Conservation (phyloP, 805 yeast genomes). For the Danielia reshetovae region DNA sequence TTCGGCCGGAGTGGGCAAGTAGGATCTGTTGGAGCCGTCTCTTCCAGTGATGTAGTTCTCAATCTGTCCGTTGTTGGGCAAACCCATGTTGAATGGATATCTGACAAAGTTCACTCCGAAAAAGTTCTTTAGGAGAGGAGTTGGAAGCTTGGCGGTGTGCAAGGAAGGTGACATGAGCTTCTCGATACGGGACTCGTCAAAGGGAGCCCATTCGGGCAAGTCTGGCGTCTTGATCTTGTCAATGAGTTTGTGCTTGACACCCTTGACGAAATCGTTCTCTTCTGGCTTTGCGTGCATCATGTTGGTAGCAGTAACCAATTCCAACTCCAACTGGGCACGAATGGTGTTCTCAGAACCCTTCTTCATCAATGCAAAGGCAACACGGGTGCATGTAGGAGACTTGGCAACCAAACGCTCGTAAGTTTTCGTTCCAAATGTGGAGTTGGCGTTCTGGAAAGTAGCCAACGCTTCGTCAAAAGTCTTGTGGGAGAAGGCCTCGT, state of each 20-base stretch:
- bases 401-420: constrained; percentile 55
- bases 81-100: constrained; percentile 68
- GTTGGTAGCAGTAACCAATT: constrained; percentile 72
- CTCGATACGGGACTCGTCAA: constrained; percentile 23
- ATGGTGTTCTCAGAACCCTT: constrained; percentile 56
- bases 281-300: constrained; percentile 53
- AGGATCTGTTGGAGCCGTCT: constrained; percentile 60
- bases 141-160: constrained; percentile 12
- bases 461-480: constrained; percentile 54
- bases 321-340: constrained; percentile 64
- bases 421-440: constrained; percentile 63
- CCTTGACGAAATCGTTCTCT: constrained; percentile 59
- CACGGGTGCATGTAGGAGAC: constrained; percentile 75
- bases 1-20: constrained; percentile 65
- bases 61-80: constrained; percentile 70
- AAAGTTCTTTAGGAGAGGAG: constrained; percentile 37
- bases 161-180: constrained; percentile 18
- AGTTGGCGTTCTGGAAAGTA: constrained; percentile 49
- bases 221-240: constrained; percentile 58
- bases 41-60: constrained; percentile 65
- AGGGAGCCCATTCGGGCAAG: constrained; percentile 39
- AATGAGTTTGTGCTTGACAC: constrained; percentile 60
- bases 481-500: constrained; percentile 55
- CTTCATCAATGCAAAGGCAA: constrained; percentile 65
- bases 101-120: constrained; percentile 36